Conservation (phyloP, 1,139 yeast species). For the Kodamaea sp. region DNA sequence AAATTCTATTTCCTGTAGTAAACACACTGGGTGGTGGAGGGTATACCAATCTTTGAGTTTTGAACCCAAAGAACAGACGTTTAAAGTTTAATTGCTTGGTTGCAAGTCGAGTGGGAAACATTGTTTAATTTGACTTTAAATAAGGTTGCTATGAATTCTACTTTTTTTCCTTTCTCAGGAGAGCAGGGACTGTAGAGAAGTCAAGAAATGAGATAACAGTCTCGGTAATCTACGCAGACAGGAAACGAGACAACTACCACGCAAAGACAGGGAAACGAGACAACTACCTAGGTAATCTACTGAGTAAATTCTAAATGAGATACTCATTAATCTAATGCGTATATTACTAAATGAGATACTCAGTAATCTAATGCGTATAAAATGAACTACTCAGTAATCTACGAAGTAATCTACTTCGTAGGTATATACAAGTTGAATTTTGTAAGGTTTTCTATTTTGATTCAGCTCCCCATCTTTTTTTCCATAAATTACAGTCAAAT, state of each 20-base stretch:
- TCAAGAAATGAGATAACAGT: no score
- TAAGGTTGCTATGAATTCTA: background rate
- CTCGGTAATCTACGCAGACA: no score
- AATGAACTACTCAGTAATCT: no score
- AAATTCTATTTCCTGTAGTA: constrained; percentile 40
- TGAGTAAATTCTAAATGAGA: no score
- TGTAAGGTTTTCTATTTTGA: background rate
- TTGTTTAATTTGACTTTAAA: background rate
- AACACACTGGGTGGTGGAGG: constrained; percentile 39
- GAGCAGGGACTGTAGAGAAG: no score
- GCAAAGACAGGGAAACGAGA: no score
- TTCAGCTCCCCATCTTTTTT: constrained; percentile 85
- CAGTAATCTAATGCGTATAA: no score
- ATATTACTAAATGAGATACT: no score
- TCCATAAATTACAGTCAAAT: constrained; percentile 89
- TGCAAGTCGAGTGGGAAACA: background rate
- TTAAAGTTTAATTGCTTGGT: background rate
- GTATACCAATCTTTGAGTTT: constrained; percentile 26
- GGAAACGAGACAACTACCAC: no score
- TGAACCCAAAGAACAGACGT: constrained; percentile 3
- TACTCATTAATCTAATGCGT: no score
- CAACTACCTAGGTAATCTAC: no score
- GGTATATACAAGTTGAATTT: background rate
- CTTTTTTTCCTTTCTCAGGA: no score
- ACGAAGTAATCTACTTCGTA: background rate